A percentile compares a stretch with the other conserved stretches of the same genome.
Conservation (phyloP, 805 yeast species). For the Spathaspora girioi region DNA sequence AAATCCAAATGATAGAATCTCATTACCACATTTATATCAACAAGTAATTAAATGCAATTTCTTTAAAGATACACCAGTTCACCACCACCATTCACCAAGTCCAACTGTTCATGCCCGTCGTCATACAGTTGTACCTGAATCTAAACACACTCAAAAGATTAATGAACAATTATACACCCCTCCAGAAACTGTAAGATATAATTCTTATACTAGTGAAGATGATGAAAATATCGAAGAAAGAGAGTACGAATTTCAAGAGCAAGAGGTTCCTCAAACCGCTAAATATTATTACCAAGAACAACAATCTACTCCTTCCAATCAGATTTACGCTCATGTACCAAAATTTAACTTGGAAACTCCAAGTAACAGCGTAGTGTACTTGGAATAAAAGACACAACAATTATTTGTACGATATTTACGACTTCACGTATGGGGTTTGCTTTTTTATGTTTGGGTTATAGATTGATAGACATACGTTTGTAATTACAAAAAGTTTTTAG, state of each 20-base stretch:
- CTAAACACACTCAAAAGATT: neutral
- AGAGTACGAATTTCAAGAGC: neutral
- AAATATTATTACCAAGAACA: slow-evolving; percentile 3
- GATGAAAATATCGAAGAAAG: slow-evolving; percentile 6
- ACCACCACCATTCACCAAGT: neutral
- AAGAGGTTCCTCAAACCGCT: neutral
- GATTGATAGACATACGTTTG: neutral
- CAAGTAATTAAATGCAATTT: slow-evolving; percentile 34
- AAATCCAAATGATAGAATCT: slow-evolving; percentile 47
- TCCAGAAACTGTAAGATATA: slow-evolving; percentile 10
- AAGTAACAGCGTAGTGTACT: slow-evolving; percentile 5
- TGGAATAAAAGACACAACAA: neutral
- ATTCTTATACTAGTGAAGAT: slow-evolving; percentile 8
- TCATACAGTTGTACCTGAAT: neutral
- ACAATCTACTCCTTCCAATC: slow-evolving; percentile 1
- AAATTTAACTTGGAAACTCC: slow-evolving; percentile 7
- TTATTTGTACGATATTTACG: slow-evolving; percentile 1
- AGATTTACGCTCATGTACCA: slow-evolving; percentile 3
- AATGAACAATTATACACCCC: slow-evolving; percentile 10
- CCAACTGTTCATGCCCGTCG: neutral
- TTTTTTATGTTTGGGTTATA: neutral
- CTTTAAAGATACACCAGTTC: slow-evolving; percentile 17
- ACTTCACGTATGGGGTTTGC: neutral
- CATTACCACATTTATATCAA: slow-evolving; percentile 34
- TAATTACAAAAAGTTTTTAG: neutral